Base-by-base conservation (phyloP, 352 stramenopile genomes). In the Blastocystis hominis region DNA sequence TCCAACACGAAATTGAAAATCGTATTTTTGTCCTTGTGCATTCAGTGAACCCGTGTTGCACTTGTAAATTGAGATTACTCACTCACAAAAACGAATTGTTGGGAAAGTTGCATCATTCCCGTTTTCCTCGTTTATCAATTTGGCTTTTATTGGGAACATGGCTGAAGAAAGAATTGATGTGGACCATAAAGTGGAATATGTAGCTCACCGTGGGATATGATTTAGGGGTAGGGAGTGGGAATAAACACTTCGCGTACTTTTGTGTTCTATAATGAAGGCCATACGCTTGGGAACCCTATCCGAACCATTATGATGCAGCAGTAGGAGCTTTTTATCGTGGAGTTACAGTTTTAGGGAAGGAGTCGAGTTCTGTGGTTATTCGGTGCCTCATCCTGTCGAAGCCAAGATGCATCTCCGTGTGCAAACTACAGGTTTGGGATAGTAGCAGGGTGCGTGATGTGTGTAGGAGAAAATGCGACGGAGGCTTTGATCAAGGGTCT, bases 211-310 rank as follows among this genome's bases (percentile, higher is more conserved):
- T 7, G n/a, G 15, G 46, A 9, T 5, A 17, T 36, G 46, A 53
- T 15, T 69, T 24, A 84, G 30, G 10, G 9, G 55, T 46, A 84
- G 72, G 77, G 77, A 62, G 77, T 87, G 15, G 77, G 77, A 63
- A 64, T 46, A 17, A 50, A 72, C 4, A 78, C 66, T 38, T 40
- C 77, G 6, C 24, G 77, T 17, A 87, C 77, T 15, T 78, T 87
- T 77, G 77, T 87, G n/a, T 87, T 87, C 55, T 87, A 87, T 77
- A 87, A 87, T 64, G 77, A 87, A 53, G 77, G 77, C 17, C 77
- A 87, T 46, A 87, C 77, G 17, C 47, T 87, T 20, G 77, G 77
- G 0, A 87, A 87, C 44, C 62, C 77, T 4, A 66, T 87, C 42
- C 40, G 77, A 87, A 87, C 62, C 0, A 87, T 87, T 77, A 61